A percentile compares a stretch with the other conserved stretches of the same genome.
Conservation (phyloP, 768 basidiomycete genomes). For the Leccinum incarnatum region DNA sequence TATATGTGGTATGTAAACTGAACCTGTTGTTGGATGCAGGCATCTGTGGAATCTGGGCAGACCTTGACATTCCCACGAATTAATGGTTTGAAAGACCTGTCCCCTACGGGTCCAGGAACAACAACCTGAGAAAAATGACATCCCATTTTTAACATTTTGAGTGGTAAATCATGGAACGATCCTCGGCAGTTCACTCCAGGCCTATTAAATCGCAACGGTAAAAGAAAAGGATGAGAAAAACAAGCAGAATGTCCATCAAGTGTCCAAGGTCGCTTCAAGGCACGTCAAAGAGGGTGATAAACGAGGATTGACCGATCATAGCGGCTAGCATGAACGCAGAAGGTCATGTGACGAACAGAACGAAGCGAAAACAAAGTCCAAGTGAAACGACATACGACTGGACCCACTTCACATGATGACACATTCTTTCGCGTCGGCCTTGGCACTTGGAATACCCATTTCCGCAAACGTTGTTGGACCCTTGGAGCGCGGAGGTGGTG, state of each 20-base stretch:
- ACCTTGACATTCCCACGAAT: too few relatives aligned
- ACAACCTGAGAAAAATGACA: not conserved
- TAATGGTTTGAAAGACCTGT: too few relatives aligned
- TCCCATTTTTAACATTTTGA: not conserved
- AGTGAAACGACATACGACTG: not conserved
- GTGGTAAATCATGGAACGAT: not conserved
- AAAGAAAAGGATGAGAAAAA: not conserved
- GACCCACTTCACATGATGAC: conserved; percentile 71
- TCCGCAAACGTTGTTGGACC: conserved; percentile 84
- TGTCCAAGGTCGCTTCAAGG: not conserved
- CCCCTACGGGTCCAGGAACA: not conserved
- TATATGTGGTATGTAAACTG: too few relatives aligned
- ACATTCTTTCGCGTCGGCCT: conserved; percentile 80
- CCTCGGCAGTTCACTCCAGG: not conserved
- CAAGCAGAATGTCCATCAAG: not conserved
- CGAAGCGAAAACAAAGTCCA: not conserved
- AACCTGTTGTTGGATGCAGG: too few relatives aligned
- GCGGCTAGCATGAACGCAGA: not conserved
- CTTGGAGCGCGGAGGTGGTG: conserved; percentile 14
- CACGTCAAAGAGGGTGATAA: not conserved
- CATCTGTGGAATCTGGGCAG: too few relatives aligned
- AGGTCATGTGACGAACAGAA: not conserved
- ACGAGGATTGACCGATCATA: not conserved
- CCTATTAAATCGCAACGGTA: not conserved
- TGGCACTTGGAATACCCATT: conserved; percentile 85